Evolutionary conservation across 768 basidiomycete genomes (phyloP).

Genomic region (Hygrophorus pudorinus): DNA sequence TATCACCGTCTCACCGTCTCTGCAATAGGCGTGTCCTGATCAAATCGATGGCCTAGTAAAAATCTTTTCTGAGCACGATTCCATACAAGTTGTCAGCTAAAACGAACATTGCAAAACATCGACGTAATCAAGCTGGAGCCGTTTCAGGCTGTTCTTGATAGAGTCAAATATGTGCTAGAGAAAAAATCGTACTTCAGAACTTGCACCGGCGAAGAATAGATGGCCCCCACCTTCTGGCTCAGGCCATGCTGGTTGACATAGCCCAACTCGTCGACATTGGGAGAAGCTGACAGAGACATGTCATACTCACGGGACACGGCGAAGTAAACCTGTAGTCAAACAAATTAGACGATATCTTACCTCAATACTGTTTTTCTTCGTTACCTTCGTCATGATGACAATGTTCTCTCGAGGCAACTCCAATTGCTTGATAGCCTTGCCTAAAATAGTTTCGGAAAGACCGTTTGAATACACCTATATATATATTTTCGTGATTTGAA

Average conservation of each 20-base stretch:
- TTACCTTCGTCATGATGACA: conserved; percentile 72
- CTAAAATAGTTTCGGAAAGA: conserved; percentile 53
- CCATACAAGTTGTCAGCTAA: background rate
- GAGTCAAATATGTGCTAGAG: conserved; percentile 44
- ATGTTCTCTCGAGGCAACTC: conserved; percentile 64
- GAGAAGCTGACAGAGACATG: conserved; percentile 5
- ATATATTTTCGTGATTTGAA: background rate
- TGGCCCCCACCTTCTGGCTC: conserved; percentile 26
- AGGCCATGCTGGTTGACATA: conserved; percentile 36
- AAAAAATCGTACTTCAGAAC: conserved; percentile 13
- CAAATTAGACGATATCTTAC: conserved; percentile 9
- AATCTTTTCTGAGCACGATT: background rate
- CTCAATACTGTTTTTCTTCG: background rate
- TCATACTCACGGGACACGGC: conserved; percentile 19
- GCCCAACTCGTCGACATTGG: conserved; percentile 29
- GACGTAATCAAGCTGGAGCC: conserved; percentile 49
- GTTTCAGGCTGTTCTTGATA: conserved; percentile 35
- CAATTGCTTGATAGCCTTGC: conserved; percentile 60
- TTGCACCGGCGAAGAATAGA: background rate
- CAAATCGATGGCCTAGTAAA: conserved; percentile 25
- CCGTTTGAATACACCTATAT: conserved; percentile 56
- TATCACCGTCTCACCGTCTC: conserved; percentile 16
- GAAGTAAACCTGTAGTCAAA: conserved; percentile 24
- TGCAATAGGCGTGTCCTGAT: conserved; percentile 30
- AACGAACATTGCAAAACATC: conserved; percentile 44